Base-by-base conservation (phyloP, 2,329 filamentous ascomycete species). In the Chaetomium sp. region DNA sequence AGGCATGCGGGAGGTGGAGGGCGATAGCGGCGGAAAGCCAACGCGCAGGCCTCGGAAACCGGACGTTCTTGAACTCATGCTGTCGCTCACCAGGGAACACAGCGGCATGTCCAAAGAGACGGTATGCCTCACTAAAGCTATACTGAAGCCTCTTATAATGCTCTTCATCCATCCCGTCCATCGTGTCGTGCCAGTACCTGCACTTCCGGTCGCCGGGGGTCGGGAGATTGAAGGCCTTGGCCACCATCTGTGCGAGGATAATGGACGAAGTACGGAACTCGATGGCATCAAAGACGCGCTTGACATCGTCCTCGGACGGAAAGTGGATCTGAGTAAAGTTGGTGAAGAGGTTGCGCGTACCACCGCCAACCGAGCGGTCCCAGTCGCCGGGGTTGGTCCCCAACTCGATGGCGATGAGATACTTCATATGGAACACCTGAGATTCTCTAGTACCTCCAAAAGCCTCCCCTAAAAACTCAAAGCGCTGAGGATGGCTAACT, bases 181-280 rank as follows among this genome's bases (percentile, higher is more conserved):
- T 44, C 6, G 19, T 34, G 49, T 61, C 59, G 9, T 53, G 19
- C 62, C 62, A 64, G 43, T 56, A 61, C 14, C 62, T 58, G 43
- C 61, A 63, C 14, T 53, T 59, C 6, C 35, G 12, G 5, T 41
- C 53, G 7, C 49, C 54, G 19, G 60, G 61, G 12, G 51, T 11
- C 14, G 57, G 53, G 2, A 64, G 58, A 9, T 32, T 37, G 4
- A 63, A 52, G 7, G 54, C 60, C 36, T 58, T 59, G 27, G 54
- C 58, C 8, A 60, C 10, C 14, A 57, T 51, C 33, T 63, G 52
- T 5, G 59, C 58, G n/a, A 63, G 47, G 1, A 48, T 42, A 35
- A 61, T 62, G 11, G 56, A 59, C 0, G 62, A 64, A n/a, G 58
- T 46, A 3, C 62, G 61, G 14, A 55, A 63, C 53, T 64, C 62